Evolutionary conservation across 2,329 filamentous ascomycete species (phyloP).

Genomic region (Arthroderma sp.): DNA sequence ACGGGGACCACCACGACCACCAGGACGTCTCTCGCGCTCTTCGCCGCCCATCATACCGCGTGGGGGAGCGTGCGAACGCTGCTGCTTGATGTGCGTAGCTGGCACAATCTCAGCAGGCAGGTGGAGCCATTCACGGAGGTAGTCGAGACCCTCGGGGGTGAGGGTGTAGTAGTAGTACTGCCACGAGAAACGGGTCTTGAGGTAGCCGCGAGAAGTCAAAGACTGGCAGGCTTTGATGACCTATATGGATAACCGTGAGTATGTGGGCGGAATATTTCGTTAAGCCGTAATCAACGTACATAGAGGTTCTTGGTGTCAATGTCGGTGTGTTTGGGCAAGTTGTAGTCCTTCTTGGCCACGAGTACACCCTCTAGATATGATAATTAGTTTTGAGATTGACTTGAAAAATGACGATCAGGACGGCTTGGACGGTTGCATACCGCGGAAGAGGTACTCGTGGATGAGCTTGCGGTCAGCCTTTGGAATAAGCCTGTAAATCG

Average conservation of each 20-base stretch:
- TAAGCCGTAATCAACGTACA: conserved; percentile 39
- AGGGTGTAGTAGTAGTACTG: conserved; percentile 99
- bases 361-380: conserved; percentile 55
- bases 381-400: neutral
- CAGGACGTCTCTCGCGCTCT: conserved; percentile 72
- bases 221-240: conserved; percentile 99
- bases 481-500: conserved; percentile 71
- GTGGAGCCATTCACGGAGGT: conserved; percentile 99
- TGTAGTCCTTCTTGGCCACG: conserved; percentile 99
- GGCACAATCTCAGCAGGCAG: conserved; percentile 98
- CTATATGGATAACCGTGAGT: conserved; percentile 24
- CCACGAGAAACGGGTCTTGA: conserved; percentile 99
- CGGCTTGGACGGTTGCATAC: conserved; percentile 36
- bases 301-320: conserved; percentile 99
- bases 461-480: conserved; percentile 99
- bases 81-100: conserved; percentile 99
- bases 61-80: conserved; percentile 94
- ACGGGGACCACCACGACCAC: conserved; percentile 63
- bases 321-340: conserved; percentile 92
- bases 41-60: conserved; percentile 91
- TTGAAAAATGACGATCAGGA: neutral
- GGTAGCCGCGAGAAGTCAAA: conserved; percentile 90
- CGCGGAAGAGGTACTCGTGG: conserved; percentile 98
- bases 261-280: neutral
- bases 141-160: conserved; percentile 98